Percentiles rank a stretch among this genome's conserved stretches.
These are phyloP conservation scores for Dothiorella sarmentorum DNA, from an alignment of 2,329 filamentous ascomycete species.

Conservation along the genomic window DNA sequence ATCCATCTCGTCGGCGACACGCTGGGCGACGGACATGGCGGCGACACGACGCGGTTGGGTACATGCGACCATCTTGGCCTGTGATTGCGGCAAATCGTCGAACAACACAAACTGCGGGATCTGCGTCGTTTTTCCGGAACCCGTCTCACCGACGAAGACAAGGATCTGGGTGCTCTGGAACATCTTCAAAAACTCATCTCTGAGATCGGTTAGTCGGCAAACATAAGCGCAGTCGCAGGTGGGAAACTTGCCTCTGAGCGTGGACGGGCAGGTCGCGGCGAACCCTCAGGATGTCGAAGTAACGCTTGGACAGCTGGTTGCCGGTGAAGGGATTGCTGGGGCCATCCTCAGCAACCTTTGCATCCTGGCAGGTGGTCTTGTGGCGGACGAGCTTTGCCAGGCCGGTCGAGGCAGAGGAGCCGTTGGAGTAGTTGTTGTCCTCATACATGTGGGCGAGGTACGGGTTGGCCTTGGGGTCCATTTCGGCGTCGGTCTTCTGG, in stretches of 20 bases:
- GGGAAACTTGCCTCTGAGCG: constrained; percentile 68
- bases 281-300: constrained; percentile 83
- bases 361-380: constrained; percentile 73
- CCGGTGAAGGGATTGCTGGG: constrained; percentile 84
- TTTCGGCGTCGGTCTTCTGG: constrained; percentile 49
- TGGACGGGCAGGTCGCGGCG: constrained; percentile 86
- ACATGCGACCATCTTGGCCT: constrained; percentile 89
- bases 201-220: constrained; percentile 34
- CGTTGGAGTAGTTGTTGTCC: constrained; percentile 40
- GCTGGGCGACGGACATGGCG: constrained; percentile 95
- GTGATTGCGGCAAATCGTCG: constrained; percentile 86
- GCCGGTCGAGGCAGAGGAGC: constrained; percentile 25
- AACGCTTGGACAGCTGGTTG: constrained; percentile 70
- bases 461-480: constrained; percentile 65
- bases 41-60: constrained; percentile 96
- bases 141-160: constrained; percentile 97
- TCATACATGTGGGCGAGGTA: constrained; percentile 90
- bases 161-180: constrained; percentile 95
- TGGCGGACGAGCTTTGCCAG: constrained; percentile 66
- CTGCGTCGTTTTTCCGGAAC: constrained; percentile 98
- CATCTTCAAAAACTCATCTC: constrained; percentile 86
- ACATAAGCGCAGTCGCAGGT: neutral
- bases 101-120: constrained; percentile 98
- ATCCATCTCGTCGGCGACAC: constrained; percentile 93
- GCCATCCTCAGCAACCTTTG: constrained; percentile 70